phyloP scores from a whole-genome alignment of 2,329 filamentous ascomycete genomes.

The Colletotrichum shisoi region DNA sequence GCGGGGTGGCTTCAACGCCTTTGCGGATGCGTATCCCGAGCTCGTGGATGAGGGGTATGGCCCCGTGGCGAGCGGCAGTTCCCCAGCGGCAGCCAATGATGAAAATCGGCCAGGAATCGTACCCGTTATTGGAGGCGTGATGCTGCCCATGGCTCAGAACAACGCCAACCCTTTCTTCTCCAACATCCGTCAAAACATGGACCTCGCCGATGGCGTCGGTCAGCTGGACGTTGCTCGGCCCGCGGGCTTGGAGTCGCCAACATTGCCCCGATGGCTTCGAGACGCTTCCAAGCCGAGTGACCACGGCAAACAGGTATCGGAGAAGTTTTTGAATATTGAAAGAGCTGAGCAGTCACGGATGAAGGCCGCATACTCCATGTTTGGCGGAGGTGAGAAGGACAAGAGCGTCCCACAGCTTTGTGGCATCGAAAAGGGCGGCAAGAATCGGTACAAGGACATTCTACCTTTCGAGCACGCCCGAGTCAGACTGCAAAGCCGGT shows the following conservation, averaged over 20 bases:
- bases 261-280: conserved; percentile 79
- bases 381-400: conserved; percentile 48
- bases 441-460: conserved; percentile 98
- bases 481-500: conserved; percentile 76
- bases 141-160: conserved; percentile 74
- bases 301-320: conserved; percentile 79
- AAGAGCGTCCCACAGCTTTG: conserved; percentile 68
- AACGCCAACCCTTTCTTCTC: conserved; percentile 89
- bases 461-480: conserved; percentile 94
- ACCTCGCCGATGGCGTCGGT: conserved; percentile 90
- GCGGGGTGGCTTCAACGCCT: conserved; percentile 80
- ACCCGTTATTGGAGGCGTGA: conserved; percentile 88
- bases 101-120: conserved; percentile 61
- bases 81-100: conserved; percentile 55
- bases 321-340: conserved; percentile 86
- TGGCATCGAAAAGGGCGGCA: conserved; percentile 91
- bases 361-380: conserved; percentile 73
- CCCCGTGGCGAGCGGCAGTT: conserved; percentile 47
- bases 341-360: conserved; percentile 89
- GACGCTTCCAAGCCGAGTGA: conserved; percentile 71
- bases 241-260: conserved; percentile 54
- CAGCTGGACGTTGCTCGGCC: conserved; percentile 70
- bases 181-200: conserved; percentile 97
- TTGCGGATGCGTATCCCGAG: conserved; percentile 71
- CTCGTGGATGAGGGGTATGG: conserved; percentile 64